These are phyloP conservation scores for Sporothrix pseudoabietina DNA, from an alignment of 2,329 filamentous ascomycete species.

Conservation along the genomic window DNA sequence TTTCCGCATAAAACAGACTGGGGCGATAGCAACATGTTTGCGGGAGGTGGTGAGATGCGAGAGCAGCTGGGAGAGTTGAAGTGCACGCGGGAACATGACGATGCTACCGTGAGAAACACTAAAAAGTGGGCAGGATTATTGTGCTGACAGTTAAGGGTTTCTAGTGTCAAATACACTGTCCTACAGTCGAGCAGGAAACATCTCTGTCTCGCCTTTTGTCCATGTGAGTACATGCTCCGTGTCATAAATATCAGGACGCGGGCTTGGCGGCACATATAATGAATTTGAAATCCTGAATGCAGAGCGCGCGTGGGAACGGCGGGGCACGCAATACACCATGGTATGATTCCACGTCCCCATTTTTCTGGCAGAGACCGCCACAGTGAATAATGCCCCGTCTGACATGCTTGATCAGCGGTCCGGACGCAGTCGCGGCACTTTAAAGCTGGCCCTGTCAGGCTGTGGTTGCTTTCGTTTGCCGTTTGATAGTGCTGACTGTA, in stretches of 20 bases:
- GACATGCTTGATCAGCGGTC: conserved; percentile 3
- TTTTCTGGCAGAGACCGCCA: background rate
- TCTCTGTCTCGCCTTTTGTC: conserved; percentile 2
- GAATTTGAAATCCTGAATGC: background rate
- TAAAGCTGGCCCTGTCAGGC: background rate
- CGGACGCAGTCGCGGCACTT: background rate
- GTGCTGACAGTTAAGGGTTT: background rate
- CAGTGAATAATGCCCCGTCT: conserved; percentile 16
- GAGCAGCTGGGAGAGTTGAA: background rate
- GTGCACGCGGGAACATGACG: background rate
- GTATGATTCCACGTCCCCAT: conserved; percentile 3
- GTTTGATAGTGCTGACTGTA: background rate
- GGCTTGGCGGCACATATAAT: background rate
- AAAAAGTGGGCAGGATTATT: background rate
- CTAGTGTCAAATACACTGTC: background rate
- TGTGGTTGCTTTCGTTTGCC: background rate
- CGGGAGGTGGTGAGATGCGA: background rate
- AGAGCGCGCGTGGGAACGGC: background rate
- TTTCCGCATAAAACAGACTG: background rate
- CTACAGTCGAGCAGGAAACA: background rate
- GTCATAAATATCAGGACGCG: background rate
- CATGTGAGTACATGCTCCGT: background rate
- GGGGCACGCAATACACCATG: background rate
- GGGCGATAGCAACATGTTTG: background rate
- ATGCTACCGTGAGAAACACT: background rate